Base-by-base conservation (phyloP, 495 filamentous ascomycete genomes). In the Penicillium malachiteum region DNA sequence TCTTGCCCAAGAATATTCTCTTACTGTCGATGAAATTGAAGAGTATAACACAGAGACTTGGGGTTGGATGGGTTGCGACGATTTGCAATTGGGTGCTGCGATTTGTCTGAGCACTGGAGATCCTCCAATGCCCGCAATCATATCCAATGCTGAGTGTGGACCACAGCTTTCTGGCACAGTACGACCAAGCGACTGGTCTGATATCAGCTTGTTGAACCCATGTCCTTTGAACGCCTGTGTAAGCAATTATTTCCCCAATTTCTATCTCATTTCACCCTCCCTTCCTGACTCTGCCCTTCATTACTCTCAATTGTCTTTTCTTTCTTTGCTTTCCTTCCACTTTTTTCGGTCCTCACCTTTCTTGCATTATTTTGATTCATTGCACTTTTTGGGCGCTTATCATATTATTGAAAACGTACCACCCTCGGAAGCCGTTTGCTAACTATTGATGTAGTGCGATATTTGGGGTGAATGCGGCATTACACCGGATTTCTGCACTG, bases 221-320 rank as follows among this genome's bases (percentile, higher is more conserved):
- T 69, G 66, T 38, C 66, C 66, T 14, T 42, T 69, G 30, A 69
- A 69, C 34, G 64, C 61, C 10, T 69, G 66, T 55, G n/a, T n/a
- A n/a, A n/a, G n/a, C n/a, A n/a, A n/a, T n/a, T n/a, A n/a, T n/a
- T n/a, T n/a, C n/a, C n/a, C n/a, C n/a, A n/a, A n/a, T n/a, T n/a
- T n/a, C n/a, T n/a, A n/a, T n/a, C n/a, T n/a, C n/a, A n/a, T n/a
- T n/a, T n/a, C n/a, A n/a, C n/a, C n/a, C n/a, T n/a, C n/a, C n/a
- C n/a, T n/a, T n/a, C n/a, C n/a, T n/a, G n/a, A n/a, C n/a, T n/a
- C n/a, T n/a, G n/a, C n/a, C n/a, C n/a, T n/a, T n/a, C n/a, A n/a
- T n/a, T n/a, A n/a, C n/a, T n/a, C n/a, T n/a, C n/a, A n/a, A n/a
- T n/a, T n/a, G n/a, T n/a, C n/a, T n/a, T n/a, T n/a, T n/a, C n/a